Evolutionary conservation across 345 rosid genomes (phyloP), one percentile per base, ranked within the genome.

Genomic region (Physaria fendleri): DNA sequence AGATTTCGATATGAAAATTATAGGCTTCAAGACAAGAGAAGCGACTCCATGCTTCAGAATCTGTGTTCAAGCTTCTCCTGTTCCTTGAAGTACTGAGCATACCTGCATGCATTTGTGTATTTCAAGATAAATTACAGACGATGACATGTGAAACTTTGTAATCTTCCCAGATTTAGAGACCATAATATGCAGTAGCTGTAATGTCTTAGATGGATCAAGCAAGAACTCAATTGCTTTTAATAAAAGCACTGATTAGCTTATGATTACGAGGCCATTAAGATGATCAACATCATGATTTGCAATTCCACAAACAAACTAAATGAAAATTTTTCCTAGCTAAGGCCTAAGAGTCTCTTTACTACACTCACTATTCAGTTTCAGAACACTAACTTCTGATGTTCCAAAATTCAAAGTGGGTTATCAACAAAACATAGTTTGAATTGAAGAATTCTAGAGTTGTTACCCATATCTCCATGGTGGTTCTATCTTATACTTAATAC

Each of bases 31-130:
- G 10, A 59, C 16, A 32, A 41, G 18, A 59, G 22, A 1, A 57
- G 24, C 7, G 44, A 17, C 44, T 23, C 32, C 8, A 63, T 42
- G 47, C 35, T 59, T 82, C 71, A 80, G 72, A 66, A 80, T 64
- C 88, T 76, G 66, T 82, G 81, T 30, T 71, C 77, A 56, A 80
- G 33, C 69, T 82, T 82, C 82, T 82, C 85, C 52, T 82, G 73
- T 65, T 80, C 85, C 74, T 74, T 35, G 72, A 38, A 79, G 13
- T 70, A 23, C 65, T 78, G 79, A 55, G 71, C 88, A 64, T 79
- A 82, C 73, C 88, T 82, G 75, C 70, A 73, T 13, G 67, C 69
- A 71, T 40, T 72, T 21, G 10, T 17, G 16, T 25, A 30, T 4
- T 15, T 12, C 16, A 59, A 22, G 16, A 45, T n/a, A 39, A 12